Conservation (phyloP, 2,329 filamentous ascomycete genomes). For the Pseudogymnoascus sp. region DNA sequence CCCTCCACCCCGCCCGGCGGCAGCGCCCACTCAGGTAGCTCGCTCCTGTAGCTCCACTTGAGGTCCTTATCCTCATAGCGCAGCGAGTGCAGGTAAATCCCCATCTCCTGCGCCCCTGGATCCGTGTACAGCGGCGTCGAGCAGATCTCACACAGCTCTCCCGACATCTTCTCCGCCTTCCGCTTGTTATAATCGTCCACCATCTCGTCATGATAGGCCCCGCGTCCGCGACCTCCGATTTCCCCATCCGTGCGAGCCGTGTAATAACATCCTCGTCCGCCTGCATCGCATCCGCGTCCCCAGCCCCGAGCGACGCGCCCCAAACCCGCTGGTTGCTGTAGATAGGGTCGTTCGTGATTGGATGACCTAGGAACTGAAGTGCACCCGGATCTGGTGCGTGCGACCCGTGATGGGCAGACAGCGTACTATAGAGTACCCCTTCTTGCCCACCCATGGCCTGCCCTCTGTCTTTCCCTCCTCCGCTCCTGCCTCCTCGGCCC, state of each 20-base stretch:
- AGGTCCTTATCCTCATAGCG: conserved; percentile 81
- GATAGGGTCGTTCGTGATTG: conserved; percentile 95
- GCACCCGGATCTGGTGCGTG: conserved; percentile 91
- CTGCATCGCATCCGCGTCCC: conserved; percentile 57
- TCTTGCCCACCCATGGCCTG: conserved; percentile 45
- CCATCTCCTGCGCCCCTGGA: conserved; percentile 81
- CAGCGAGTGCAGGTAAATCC: conserved; percentile 87
- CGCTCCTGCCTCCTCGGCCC: conserved; percentile 17
- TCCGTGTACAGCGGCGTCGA: conserved; percentile 88
- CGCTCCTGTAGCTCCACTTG: conserved; percentile 80
- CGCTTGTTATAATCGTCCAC: conserved; percentile 83
- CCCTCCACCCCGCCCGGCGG: conserved; percentile 56
- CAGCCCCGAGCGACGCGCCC: conserved; percentile 67
- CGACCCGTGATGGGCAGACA: conserved; percentile 89
- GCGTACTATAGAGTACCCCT: conserved; percentile 89
- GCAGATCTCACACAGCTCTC: conserved; percentile 72
- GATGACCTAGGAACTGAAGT: conserved; percentile 91
- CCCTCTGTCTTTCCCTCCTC: conserved; percentile 19
- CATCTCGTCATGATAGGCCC: conserved; percentile 90
- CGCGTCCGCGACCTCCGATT: conserved; percentile 83
- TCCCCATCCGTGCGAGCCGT: conserved; percentile 82
- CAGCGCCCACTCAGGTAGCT: conserved; percentile 78
- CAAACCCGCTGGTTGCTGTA: conserved; percentile 94
- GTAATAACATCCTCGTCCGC: conserved; percentile 87
- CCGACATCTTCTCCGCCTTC: conserved; percentile 90